These are phyloP conservation scores for Xenoacremonium recifei DNA, from an alignment of 2,329 filamentous ascomycete species.

Conservation along the genomic window DNA sequence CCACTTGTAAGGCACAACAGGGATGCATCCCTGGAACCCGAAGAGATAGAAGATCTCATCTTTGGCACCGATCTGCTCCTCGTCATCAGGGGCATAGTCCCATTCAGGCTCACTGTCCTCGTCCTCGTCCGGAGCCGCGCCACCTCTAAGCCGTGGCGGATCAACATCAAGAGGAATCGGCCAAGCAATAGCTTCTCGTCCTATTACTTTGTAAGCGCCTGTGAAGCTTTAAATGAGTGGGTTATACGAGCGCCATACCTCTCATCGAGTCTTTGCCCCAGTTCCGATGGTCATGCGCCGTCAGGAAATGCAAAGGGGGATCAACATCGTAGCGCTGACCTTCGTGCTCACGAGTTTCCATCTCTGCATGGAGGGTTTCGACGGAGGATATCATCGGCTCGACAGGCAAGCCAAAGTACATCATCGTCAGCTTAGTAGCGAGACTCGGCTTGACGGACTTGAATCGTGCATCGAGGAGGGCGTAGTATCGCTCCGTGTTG, in stretches of 20 bases:
- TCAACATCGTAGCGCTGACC: slow-evolving; percentile 14
- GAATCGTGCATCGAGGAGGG: slow-evolving; percentile 31
- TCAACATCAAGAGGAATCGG: slow-evolving; percentile 5
- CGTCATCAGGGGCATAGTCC: neutral
- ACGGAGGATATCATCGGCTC: slow-evolving; percentile 31
- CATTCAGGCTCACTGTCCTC: neutral
- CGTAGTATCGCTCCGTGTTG: slow-evolving; percentile 28
- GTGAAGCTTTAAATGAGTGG: neutral
- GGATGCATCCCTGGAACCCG: slow-evolving; percentile 32
- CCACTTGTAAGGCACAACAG: slow-evolving; percentile 20
- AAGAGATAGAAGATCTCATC: slow-evolving; percentile 20
- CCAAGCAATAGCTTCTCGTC: slow-evolving; percentile 5
- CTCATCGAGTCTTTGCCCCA: slow-evolving; percentile 25
- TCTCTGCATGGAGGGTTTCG: slow-evolving; percentile 22
- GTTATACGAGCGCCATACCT: slow-evolving; percentile 13
- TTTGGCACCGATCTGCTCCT: neutral
- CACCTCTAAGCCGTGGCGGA: slow-evolving; percentile 16
- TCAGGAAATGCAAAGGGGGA: slow-evolving; percentile 32
- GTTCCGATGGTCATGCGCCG: slow-evolving; percentile 28
- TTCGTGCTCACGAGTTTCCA: slow-evolving; percentile 14
- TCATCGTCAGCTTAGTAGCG: slow-evolving; percentile 42
- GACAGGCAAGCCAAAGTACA: slow-evolving; percentile 47
- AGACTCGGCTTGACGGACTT: slow-evolving; percentile 25
- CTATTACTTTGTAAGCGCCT: slow-evolving; percentile 9
- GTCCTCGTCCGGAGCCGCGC: neutral